phyloP scores from a whole-genome alignment of 1,139 yeast genomes.

The Maudiozyma humilis region DNA sequence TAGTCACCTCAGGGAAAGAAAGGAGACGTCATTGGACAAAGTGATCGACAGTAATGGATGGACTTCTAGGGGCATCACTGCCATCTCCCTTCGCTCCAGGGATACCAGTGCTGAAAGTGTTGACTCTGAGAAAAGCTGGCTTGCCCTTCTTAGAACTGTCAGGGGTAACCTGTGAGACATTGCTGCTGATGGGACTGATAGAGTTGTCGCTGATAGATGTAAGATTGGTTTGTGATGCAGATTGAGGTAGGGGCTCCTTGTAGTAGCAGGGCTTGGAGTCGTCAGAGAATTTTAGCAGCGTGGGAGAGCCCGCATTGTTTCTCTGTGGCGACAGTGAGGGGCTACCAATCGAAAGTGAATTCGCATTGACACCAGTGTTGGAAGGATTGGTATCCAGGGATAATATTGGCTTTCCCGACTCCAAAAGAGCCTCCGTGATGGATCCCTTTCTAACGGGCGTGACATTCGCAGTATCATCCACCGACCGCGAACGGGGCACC shows the following conservation, averaged over 20 bases:
- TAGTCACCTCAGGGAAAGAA: not conserved
- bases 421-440: not conserved
- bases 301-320: constrained; percentile 23
- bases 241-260: constrained; percentile 27
- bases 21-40: constrained; percentile 2
- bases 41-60: constrained; percentile 21
- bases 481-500: constrained; percentile 18
- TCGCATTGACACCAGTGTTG: constrained; percentile 15
- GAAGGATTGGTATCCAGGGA: constrained; percentile 24
- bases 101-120: not conserved
- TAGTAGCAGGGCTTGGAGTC: constrained; percentile 24
- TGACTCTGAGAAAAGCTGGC: constrained; percentile 1
- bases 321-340: constrained; percentile 28
- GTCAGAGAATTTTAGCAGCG: constrained; percentile 22
- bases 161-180: not conserved
- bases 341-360: constrained; percentile 18
- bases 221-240: constrained; percentile 1
- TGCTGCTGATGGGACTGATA: constrained; percentile 3
- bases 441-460: not conserved
- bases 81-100: not conserved
- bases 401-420: constrained; percentile 16
- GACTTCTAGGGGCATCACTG: constrained; percentile 15
- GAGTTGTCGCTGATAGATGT: not conserved
- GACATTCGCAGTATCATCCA: constrained; percentile 8
- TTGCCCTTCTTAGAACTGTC: not conserved